A percentile compares a stretch with the other conserved stretches of the same genome.
phyloP scores from a whole-genome alignment of 441 rosid species.

The Gossypium laxum region DNA sequence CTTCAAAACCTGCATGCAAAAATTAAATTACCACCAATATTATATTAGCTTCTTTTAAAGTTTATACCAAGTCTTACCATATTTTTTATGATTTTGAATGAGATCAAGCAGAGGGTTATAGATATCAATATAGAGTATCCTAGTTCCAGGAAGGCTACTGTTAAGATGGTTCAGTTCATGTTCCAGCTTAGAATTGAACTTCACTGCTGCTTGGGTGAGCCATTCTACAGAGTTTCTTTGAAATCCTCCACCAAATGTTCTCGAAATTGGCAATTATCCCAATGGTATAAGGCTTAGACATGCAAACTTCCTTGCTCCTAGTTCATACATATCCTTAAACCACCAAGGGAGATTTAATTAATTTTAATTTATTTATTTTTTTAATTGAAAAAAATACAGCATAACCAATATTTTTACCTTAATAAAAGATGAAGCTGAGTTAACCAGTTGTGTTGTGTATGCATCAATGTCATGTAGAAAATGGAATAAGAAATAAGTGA shows the following conservation, averaged over 20 bases:
- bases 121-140: background rate
- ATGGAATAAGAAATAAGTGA: conserved; percentile 10
- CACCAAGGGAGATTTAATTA: background rate
- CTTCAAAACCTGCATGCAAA: conserved; percentile 26
- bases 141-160: conserved; percentile 12
- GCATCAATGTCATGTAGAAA: conserved; percentile 1
- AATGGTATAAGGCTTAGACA: conserved; percentile 19
- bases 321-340: conserved; percentile 17
- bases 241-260: conserved; percentile 13
- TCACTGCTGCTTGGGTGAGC: conserved; percentile 9
- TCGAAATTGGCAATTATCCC: conserved; percentile 20
- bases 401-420: conserved; percentile 12
- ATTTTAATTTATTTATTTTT: background rate
- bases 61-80: conserved; percentile 12
- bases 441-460: conserved; percentile 17
- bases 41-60: no score
- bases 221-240: background rate
- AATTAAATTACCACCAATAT: background rate
- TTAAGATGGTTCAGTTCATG: conserved; percentile 10
- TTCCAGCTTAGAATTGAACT: conserved; percentile 22
- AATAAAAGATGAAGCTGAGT: conserved; percentile 14
- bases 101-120: conserved; percentile 14
- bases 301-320: conserved; percentile 23
- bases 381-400: background rate
- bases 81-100: conserved; percentile 13